These are phyloP conservation scores for Syzygium aqueum DNA, from an alignment of 345 rosid genomes.

Conservation along the genomic window DNA sequence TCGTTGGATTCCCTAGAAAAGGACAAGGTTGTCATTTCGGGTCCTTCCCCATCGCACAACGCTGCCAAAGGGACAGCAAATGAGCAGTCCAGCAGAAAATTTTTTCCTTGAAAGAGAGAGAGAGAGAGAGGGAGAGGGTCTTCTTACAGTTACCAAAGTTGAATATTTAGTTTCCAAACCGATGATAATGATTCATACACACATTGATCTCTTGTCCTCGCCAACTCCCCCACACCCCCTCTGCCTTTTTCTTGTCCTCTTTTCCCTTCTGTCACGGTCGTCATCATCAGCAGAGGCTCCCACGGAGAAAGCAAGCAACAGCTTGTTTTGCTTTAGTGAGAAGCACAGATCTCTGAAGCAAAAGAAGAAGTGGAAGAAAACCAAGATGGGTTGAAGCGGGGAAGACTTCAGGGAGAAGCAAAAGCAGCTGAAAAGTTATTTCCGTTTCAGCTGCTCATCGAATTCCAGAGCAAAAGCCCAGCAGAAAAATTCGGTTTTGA, in stretches of 20 bases:
- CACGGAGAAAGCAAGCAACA: background rate
- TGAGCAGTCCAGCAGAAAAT: background rate
- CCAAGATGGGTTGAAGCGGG: conserved; percentile 4
- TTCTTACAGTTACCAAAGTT: background rate
- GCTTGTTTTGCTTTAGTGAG: background rate
- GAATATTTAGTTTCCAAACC: background rate
- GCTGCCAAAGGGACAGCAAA: background rate
- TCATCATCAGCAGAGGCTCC: background rate
- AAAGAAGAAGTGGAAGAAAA: background rate
- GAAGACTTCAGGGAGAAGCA: background rate
- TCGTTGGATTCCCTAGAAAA: background rate
- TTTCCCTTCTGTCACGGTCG: background rate
- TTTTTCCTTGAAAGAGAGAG: background rate
- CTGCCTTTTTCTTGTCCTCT: background rate
- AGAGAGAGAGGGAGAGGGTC: background rate
- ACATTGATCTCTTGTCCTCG: background rate
- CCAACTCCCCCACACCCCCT: background rate
- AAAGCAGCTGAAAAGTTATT: background rate
- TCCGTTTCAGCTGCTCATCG: conserved; percentile 1
- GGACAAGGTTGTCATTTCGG: background rate
- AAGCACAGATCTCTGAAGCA: background rate
- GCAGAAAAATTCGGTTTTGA: background rate
- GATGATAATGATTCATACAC: background rate
- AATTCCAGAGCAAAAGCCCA: background rate
- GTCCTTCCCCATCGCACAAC: background rate